Evolutionary conservation across 176 grass and related monocot genomes (phyloP).

Genomic region (Avena atlantica): DNA sequence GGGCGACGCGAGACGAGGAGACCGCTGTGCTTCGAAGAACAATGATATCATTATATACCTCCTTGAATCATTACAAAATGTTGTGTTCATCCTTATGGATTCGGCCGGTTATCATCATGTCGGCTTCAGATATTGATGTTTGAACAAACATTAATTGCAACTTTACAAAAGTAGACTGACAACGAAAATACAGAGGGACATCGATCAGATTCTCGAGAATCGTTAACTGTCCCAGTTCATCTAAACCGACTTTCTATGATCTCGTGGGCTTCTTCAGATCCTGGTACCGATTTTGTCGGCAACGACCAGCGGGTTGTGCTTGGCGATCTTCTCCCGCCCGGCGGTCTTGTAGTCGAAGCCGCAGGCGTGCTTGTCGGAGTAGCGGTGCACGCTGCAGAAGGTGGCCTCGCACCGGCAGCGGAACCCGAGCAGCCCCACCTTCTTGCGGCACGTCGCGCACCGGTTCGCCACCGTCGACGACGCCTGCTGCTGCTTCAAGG

Average conservation of each 20-base stretch:
- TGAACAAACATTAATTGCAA: too few species aligned
- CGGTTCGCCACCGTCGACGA: conserved; percentile 26
- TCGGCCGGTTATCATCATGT: too few species aligned
- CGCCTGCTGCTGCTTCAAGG: not conserved
- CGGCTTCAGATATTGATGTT: too few species aligned
- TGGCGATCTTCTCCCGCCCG: conserved; percentile 50
- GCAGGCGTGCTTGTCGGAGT: too few species aligned
- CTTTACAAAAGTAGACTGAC: not conserved
- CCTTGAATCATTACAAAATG: too few species aligned
- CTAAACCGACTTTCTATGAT: not conserved
- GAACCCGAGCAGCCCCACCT: conserved; percentile 64
- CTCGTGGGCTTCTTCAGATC: conserved; percentile 37
- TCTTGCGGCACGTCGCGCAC: conserved; percentile 64
- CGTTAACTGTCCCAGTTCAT: not conserved
- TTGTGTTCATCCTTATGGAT: too few species aligned
- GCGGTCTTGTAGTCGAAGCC: not conserved
- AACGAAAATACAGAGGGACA: not conserved
- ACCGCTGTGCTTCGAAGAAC: too few species aligned
- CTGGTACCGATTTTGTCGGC: conserved; percentile 54
- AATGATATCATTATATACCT: too few species aligned
- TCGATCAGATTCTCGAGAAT: not conserved
- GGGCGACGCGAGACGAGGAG: too few species aligned
- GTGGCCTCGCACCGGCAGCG: conserved; percentile 55
- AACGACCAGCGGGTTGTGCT: conserved; percentile 51
- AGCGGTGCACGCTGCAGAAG: too few species aligned